Evolutionary conservation across 2,329 filamentous ascomycete species (phyloP).

Genomic region (Eutypella sp.): DNA sequence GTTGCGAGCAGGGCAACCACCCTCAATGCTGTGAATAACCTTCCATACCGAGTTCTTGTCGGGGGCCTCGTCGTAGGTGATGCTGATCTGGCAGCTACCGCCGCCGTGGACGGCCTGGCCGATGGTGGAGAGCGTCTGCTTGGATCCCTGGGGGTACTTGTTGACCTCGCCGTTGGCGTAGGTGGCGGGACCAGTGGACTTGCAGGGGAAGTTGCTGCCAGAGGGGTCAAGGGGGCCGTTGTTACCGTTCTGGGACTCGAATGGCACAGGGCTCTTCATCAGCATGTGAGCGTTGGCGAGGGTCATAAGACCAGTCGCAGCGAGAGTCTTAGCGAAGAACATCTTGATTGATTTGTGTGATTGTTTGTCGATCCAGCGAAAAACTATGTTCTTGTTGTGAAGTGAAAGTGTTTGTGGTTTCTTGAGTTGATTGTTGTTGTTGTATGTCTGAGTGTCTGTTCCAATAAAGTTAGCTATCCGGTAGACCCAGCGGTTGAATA

Average conservation of each 20-base stretch:
- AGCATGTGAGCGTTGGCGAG: slow-evolving; percentile 69
- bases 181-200: slow-evolving; percentile 46
- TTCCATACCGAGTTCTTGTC: slow-evolving; percentile 69
- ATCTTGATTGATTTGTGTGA: slow-evolving; percentile 37
- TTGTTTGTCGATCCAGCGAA: slow-evolving; percentile 37
- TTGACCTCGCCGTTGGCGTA: slow-evolving; percentile 47
- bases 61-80: slow-evolving; percentile 73
- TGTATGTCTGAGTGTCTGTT: background rate
- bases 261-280: slow-evolving; percentile 66
- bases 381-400: slow-evolving; percentile 17
- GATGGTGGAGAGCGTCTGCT: slow-evolving; percentile 57
- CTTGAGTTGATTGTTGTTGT: background rate
- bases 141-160: slow-evolving; percentile 57
- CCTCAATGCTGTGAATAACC: slow-evolving; percentile 83
- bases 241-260: slow-evolving; percentile 32
- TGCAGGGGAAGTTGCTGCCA: slow-evolving; percentile 80
- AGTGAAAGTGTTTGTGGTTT: slow-evolving; percentile 15
- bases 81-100: slow-evolving; percentile 83
- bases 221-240: slow-evolving; percentile 59
- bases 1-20: slow-evolving; percentile 70
- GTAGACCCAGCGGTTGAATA: too few species aligned
- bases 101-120: slow-evolving; percentile 81
- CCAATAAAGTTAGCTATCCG: too few species aligned
- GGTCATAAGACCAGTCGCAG: slow-evolving; percentile 53
- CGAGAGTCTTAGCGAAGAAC: slow-evolving; percentile 43